Evolutionary conservation across 345 rosid species (phyloP).

Genomic region (Erucastrum elatum): DNA sequence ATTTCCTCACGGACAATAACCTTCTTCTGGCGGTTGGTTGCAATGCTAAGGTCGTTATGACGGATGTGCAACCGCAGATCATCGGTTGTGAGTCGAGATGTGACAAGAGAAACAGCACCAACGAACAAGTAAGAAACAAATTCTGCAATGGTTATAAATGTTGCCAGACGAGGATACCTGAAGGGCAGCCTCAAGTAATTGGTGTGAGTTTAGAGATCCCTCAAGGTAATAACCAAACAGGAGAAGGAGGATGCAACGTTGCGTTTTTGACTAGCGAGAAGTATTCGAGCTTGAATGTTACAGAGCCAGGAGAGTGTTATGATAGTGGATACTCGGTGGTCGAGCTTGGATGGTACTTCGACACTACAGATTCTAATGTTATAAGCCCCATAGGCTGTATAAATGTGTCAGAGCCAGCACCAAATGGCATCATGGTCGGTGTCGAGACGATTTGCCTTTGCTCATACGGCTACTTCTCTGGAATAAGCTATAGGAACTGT

Average conservation of each 20-base stretch:
- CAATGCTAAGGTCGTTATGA: background rate
- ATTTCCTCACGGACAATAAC: conserved; percentile 31
- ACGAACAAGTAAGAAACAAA: too few species aligned
- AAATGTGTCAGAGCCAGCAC: background rate
- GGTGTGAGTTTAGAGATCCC: too few species aligned
- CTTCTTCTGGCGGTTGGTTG: conserved; percentile 45
- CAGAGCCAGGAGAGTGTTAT: conserved; percentile 7
- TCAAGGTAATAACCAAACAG: background rate
- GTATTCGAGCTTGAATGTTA: conserved; percentile 10
- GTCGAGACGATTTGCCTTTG: background rate
- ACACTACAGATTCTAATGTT: conserved; percentile 25
- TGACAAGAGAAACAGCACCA: background rate
- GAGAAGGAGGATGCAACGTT: conserved; percentile 21
- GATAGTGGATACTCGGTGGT: background rate
- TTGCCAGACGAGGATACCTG: too few species aligned
- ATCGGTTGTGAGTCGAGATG: conserved; percentile 49
- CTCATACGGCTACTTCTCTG: conserved; percentile 1
- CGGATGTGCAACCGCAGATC: conserved; percentile 5
- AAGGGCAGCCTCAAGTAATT: too few species aligned
- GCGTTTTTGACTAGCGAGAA: conserved; percentile 29
- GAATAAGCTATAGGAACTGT: conserved; percentile 34
- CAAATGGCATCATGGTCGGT: background rate
- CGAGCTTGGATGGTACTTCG: conserved; percentile 46
- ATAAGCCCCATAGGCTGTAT: conserved; percentile 13
- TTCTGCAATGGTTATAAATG: too few species aligned